These are phyloP conservation scores for Waltergamsia citrina DNA, from an alignment of 2,329 filamentous ascomycete genomes.

Conservation along the genomic window DNA sequence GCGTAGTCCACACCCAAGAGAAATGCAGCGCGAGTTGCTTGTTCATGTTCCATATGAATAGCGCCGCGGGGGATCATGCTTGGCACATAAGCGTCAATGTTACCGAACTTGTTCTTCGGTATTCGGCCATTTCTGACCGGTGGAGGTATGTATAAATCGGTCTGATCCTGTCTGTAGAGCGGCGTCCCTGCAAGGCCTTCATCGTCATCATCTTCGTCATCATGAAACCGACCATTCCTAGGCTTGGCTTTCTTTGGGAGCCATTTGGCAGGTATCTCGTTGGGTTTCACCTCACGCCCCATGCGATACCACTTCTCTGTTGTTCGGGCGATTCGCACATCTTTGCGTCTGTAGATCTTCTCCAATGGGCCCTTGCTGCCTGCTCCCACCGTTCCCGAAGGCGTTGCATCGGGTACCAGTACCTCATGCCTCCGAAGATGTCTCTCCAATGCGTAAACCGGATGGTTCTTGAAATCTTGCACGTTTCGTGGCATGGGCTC, in stretches of 20 bases:
- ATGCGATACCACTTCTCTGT: conserved; percentile 86
- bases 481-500: conserved; percentile 85
- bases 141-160: conserved; percentile 65
- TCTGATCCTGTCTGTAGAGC: conserved; percentile 54
- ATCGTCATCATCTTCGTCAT: conserved; percentile 13
- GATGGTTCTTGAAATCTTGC: conserved; percentile 80
- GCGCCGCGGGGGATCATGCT: conserved; percentile 84
- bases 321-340: conserved; percentile 70
- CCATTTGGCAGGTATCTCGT: conserved; percentile 77
- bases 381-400: conserved; percentile 68
- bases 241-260: conserved; percentile 38
- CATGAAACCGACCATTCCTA: conserved; percentile 13
- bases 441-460: conserved; percentile 72
- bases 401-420: conserved; percentile 57
- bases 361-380: conserved; percentile 58
- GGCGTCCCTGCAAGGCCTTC: conserved; percentile 37
- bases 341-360: conserved; percentile 69
- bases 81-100: conserved; percentile 86
- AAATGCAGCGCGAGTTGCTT: conserved; percentile 62
- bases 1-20: conserved; percentile 76
- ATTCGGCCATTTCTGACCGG: conserved; percentile 66
- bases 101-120: conserved; percentile 88
- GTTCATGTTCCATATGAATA: conserved; percentile 52
- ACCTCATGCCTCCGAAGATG: conserved; percentile 81
- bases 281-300: conserved; percentile 67